Conservation (phyloP, 345 rosid species). For the Carallia pectinifolia region DNA sequence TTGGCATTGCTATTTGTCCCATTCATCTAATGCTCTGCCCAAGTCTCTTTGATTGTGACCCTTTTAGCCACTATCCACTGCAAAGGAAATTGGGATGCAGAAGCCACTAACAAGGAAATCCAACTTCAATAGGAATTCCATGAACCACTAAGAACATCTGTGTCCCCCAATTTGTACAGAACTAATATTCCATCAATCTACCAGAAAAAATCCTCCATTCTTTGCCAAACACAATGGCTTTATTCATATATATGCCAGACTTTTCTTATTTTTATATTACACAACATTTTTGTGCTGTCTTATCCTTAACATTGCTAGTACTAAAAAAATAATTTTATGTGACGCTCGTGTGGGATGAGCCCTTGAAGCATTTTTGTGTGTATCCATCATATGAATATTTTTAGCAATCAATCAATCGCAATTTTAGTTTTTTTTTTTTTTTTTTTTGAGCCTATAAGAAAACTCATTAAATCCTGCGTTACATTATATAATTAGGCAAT, state of each 20-base stretch:
- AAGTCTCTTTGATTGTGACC: too few relatives aligned
- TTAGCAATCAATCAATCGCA: too few relatives aligned
- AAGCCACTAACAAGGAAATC: not conserved
- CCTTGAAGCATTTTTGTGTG: too few relatives aligned
- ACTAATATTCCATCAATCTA: slow-evolving; percentile 38
- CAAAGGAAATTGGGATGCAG: too few relatives aligned
- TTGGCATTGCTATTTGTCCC: slow-evolving; percentile 5
- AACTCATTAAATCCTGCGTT: too few relatives aligned
- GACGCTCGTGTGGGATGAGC: too few relatives aligned
- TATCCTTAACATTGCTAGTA: not conserved
- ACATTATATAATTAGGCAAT: too few relatives aligned
- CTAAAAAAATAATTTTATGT: too few relatives aligned
- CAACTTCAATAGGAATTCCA: slow-evolving; percentile 26
- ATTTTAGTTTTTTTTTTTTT: too few relatives aligned
- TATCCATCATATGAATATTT: too few relatives aligned
- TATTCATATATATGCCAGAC: slow-evolving; percentile 30
- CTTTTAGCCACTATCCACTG: too few relatives aligned
- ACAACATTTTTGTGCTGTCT: not conserved
- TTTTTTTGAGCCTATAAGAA: too few relatives aligned
- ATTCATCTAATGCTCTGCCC: not conserved
- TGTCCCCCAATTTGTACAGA: slow-evolving; percentile 30
- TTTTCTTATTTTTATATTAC: slow-evolving; percentile 16
- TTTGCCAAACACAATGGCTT: slow-evolving; percentile 39
- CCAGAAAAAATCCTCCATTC: slow-evolving; percentile 27
- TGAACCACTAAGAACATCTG: slow-evolving; percentile 22